Evolutionary conservation across 495 filamentous ascomycete genomes (phyloP).

Genomic region (Penicillium turbatum): DNA sequence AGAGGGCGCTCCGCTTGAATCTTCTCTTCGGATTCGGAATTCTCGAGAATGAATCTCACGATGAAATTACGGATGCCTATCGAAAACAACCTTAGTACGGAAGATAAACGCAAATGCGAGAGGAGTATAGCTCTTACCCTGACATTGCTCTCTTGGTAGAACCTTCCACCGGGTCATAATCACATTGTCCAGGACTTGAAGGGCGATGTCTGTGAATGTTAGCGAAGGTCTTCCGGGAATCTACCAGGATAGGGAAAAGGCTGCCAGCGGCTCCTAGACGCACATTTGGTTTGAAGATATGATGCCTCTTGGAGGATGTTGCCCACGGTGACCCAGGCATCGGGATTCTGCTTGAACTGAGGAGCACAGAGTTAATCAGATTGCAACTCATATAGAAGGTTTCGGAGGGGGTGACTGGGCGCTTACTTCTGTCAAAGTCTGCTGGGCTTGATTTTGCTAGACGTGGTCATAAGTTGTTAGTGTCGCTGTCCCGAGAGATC

Average conservation of each 20-base stretch:
- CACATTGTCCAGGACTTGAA: conserved; percentile 96
- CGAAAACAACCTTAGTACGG: not conserved
- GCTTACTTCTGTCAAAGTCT: conserved; percentile 87
- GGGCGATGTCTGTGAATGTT: conserved; percentile 69
- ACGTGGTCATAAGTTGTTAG: conserved; percentile 24
- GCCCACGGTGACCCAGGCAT: conserved; percentile 95
- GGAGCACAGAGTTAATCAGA: not conserved
- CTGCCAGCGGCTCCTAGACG: conserved; percentile 23
- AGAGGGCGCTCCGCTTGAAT: conserved; percentile 77
- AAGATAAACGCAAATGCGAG: not conserved
- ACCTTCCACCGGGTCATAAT: conserved; percentile 99
- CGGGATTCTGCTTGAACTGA: conserved; percentile 98
- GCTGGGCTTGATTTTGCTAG: conserved; percentile 96
- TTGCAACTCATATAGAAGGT: not conserved
- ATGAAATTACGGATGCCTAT: conserved; percentile 97
- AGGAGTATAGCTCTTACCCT: conserved; percentile 50
- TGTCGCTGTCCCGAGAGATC: not conserved
- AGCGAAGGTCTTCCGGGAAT: conserved; percentile 30
- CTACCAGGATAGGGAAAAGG: not conserved
- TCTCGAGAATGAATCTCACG: conserved; percentile 94
- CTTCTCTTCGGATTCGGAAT: conserved; percentile 80
- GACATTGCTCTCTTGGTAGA: conserved; percentile 87
- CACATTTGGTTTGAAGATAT: conserved; percentile 96
- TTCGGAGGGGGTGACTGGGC: not conserved
- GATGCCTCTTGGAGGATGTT: conserved; percentile 87